Evolutionary conservation across 768 basidiomycete species (phyloP).

Genomic region (Boletus sensibilis): DNA sequence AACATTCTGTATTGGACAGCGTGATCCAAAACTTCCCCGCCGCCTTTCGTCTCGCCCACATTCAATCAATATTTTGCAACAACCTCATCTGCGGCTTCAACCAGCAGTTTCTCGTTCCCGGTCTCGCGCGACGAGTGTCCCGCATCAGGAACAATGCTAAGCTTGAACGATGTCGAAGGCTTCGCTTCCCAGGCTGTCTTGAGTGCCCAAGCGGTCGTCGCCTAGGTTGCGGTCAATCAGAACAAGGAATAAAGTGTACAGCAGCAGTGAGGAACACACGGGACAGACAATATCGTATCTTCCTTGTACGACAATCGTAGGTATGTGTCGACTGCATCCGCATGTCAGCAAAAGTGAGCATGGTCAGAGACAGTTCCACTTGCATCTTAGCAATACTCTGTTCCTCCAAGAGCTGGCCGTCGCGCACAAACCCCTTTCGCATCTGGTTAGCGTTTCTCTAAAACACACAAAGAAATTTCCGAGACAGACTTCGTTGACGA

Average conservation of each 20-base stretch:
- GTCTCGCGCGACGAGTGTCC: slow-evolving; percentile 83
- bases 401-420: slow-evolving; percentile 81
- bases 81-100: slow-evolving; percentile 49
- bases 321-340: slow-evolving; percentile 76
- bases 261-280: slow-evolving; percentile 39
- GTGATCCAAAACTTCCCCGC: background rate
- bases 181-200: slow-evolving; percentile 83
- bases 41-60: background rate
- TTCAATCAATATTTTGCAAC: slow-evolving; percentile 23
- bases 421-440: slow-evolving; percentile 75
- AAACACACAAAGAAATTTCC: background rate
- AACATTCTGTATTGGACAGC: too few species aligned
- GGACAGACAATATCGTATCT: slow-evolving; percentile 90
- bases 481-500: slow-evolving; percentile 66
- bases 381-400: slow-evolving; percentile 90
- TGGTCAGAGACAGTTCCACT: slow-evolving; percentile 14
- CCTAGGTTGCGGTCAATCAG: slow-evolving; percentile 38
- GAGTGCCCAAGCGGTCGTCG: slow-evolving; percentile 76
- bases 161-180: slow-evolving; percentile 33
- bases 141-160: slow-evolving; percentile 79
- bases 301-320: slow-evolving; percentile 78
- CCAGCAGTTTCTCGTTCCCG: slow-evolving; percentile 65
- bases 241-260: background rate
- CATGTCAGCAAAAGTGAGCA: slow-evolving; percentile 6
- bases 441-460: slow-evolving; percentile 3